phyloP scores from a whole-genome alignment of 257 asterid species.

The Buddleja alternifolia region DNA sequence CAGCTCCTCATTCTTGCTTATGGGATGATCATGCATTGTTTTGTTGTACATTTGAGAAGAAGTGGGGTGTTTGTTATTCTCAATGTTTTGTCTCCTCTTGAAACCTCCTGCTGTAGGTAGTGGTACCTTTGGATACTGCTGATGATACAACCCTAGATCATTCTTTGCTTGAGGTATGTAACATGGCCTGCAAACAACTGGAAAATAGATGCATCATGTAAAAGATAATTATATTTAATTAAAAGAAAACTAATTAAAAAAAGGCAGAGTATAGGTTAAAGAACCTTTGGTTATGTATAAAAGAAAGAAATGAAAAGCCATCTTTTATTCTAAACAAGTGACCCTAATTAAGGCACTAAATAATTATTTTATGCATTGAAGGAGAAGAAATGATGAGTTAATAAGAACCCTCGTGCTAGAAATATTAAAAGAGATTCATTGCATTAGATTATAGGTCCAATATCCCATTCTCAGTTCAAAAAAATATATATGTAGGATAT shows the following conservation, averaged over 20 bases:
- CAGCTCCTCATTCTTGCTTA: not conserved
- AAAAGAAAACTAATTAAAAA: not conserved
- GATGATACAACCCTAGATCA: slow-evolving; percentile 37
- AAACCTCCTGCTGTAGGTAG: slow-evolving; percentile 37
- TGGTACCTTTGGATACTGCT: slow-evolving; percentile 50
- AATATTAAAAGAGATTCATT: no score
- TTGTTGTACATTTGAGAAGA: slow-evolving; percentile 34
- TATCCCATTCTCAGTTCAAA: no score
- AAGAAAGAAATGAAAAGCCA: not conserved
- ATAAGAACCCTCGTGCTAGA: not conserved
- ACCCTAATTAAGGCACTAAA: not conserved
- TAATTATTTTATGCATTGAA: not conserved
- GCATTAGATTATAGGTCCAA: no score
- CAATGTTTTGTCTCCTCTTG: slow-evolving; percentile 40
- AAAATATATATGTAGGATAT: no score
- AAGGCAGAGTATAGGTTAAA: not conserved
- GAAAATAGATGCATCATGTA: not conserved
- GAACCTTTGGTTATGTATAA: not conserved
- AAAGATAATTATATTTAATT: no score
- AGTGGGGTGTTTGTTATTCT: not conserved
- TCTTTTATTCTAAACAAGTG: not conserved
- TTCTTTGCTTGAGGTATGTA: slow-evolving; percentile 42
- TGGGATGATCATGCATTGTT: slow-evolving; percentile 15
- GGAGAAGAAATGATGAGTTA: not conserved
- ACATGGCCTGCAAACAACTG: slow-evolving; percentile 67